A percentile compares a stretch with the other conserved stretches of the same genome.
phyloP scores from a whole-genome alignment of 1,284 basidiomycete species.

The Ustanciosporium gigantosporum region DNA sequence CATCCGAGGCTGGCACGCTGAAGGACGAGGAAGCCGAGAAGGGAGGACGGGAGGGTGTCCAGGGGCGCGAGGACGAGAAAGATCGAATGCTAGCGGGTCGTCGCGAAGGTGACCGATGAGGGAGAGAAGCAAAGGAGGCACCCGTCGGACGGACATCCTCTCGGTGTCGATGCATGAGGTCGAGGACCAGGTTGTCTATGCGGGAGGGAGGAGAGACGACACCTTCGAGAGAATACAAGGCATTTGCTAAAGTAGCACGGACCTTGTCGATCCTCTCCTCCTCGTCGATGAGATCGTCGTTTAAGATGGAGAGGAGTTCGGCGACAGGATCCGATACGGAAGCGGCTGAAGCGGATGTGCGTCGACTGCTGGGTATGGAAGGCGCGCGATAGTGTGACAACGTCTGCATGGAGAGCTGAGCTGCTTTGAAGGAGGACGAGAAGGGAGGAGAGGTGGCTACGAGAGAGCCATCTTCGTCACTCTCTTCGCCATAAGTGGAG shows the following conservation, averaged over 20 bases:
- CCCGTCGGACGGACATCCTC: constrained; percentile 47
- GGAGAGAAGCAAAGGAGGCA: constrained; percentile 25
- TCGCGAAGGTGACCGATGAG: constrained; percentile 31
- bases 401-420: constrained; percentile 34
- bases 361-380: constrained; percentile 16
- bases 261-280: constrained; percentile 52
- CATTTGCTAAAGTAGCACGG: constrained; percentile 30
- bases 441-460: constrained; percentile 34
- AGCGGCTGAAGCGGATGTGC: constrained; percentile 21
- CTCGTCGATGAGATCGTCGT: constrained; percentile 38
- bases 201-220: constrained; percentile 32
- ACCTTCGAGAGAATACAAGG: constrained; percentile 38
- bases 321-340: constrained; percentile 10
- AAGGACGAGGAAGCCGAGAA: constrained; percentile 32
- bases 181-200: constrained; percentile 48
- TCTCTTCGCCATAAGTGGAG: neutral
- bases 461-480: constrained; percentile 16
- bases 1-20: too few relatives aligned
- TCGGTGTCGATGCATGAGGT: constrained; percentile 51
- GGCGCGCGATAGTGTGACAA: constrained; percentile 26
- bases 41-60: constrained; percentile 39
- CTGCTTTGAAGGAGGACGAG: constrained; percentile 39
- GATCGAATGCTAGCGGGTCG: constrained; percentile 42
- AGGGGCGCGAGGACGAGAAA: constrained; percentile 41
- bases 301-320: constrained; percentile 39